These are phyloP conservation scores for Rehmannia glutinosa DNA, from an alignment of 257 asterid genomes.

Conservation along the genomic window DNA sequence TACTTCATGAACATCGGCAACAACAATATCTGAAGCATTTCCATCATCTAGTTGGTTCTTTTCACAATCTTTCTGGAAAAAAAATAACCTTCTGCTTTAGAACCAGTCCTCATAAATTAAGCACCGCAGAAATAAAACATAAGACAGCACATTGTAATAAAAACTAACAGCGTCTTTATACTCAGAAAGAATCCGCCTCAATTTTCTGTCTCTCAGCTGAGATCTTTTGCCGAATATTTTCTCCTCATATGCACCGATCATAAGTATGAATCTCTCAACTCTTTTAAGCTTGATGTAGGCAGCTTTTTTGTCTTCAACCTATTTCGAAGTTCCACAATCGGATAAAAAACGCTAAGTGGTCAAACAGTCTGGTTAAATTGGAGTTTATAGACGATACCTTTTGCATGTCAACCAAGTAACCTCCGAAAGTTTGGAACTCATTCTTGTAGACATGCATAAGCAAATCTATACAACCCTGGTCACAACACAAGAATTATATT, in stretches of 20 bases:
- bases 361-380: not conserved
- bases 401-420: conserved; percentile 50
- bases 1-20: conserved; percentile 11
- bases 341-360: not conserved
- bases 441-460: conserved; percentile 47
- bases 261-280: conserved; percentile 46
- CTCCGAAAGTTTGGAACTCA: conserved; percentile 54
- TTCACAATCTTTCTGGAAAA: conserved; percentile 24
- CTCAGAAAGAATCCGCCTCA: conserved; percentile 28
- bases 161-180: conserved; percentile 30
- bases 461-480: conserved; percentile 50
- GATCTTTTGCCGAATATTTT: conserved; percentile 49
- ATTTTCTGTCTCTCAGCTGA: conserved; percentile 21
- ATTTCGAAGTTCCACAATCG: not conserved
- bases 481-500: not conserved
- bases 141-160: not conserved
- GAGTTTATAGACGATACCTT: conserved; percentile 29
- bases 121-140: not conserved
- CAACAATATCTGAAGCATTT: conserved; percentile 5
- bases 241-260: conserved; percentile 50
- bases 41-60: conserved; percentile 3
- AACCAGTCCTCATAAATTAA: not conserved
- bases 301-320: conserved; percentile 34
- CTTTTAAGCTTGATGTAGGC: conserved; percentile 35
- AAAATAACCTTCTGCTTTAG: not conserved